Evolutionary conservation across 371 early-diverging fungal species (phyloP).

Genomic region (Mortierella sp.): DNA sequence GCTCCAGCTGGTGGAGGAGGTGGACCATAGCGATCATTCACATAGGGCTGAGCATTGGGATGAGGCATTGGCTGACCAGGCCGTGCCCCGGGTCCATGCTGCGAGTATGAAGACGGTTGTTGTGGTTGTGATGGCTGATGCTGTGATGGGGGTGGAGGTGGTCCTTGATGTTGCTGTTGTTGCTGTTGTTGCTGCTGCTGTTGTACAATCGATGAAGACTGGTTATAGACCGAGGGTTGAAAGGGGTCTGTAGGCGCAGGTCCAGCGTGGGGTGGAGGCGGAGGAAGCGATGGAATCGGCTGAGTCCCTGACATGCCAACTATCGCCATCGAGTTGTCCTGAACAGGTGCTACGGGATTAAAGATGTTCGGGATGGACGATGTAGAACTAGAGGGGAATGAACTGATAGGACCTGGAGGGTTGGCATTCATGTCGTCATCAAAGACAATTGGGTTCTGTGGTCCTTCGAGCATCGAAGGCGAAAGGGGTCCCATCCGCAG

Average conservation of each 20-base stretch:
- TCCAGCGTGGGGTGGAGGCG: conserved; percentile 3
- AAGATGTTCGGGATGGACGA: conserved; percentile 23
- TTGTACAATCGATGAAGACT: conserved; percentile 3
- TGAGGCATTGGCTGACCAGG: conserved; percentile 3
- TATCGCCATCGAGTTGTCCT: conserved; percentile 45
- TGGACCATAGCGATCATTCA: conserved; percentile 29
- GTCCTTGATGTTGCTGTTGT: neutral
- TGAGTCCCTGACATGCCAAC: conserved; percentile 20
- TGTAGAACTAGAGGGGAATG: conserved; percentile 20
- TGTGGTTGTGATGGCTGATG: neutral
- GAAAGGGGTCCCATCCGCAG: conserved; percentile 80
- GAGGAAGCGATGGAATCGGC: conserved; percentile 2
- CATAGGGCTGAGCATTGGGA: conserved; percentile 15
- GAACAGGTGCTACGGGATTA: conserved; percentile 39
- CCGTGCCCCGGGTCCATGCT: neutral
- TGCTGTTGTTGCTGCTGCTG: conserved; percentile 9
- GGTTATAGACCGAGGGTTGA: conserved; percentile 19
- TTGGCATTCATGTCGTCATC: conserved; percentile 8
- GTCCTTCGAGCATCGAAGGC: conserved; percentile 78
- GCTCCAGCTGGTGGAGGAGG: neutral
- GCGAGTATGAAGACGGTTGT: neutral
- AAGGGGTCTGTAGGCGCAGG: conserved; percentile 26
- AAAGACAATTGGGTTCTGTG: conserved; percentile 59
- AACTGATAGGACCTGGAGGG: conserved; percentile 11
- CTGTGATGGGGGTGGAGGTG: neutral